phyloP scores from a whole-genome alignment of 1,284 basidiomycete species.

The Thelephora terrestris region DNA sequence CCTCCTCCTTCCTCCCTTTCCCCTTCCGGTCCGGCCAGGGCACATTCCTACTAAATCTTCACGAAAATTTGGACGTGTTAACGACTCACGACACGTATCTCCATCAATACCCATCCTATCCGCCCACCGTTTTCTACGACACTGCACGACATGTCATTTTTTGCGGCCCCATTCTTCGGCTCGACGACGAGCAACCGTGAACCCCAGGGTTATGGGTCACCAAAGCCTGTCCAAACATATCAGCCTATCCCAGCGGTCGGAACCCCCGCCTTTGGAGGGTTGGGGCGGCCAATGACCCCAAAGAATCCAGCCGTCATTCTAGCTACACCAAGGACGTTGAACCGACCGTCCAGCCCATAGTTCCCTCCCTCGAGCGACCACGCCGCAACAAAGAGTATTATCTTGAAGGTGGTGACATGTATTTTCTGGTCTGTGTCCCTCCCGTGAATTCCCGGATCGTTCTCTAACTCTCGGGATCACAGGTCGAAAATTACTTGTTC shows the following conservation, averaged over 20 bases:
- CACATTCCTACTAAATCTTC: too few relatives aligned
- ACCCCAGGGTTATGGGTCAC: not conserved
- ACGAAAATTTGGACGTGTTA: not conserved
- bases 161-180: not conserved
- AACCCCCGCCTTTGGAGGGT: slow-evolving; percentile 1
- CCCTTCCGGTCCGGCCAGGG: not conserved
- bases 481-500: slow-evolving; percentile 39
- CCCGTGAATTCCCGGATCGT: not conserved
- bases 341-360: slow-evolving; percentile 35
- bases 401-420: slow-evolving; percentile 41
- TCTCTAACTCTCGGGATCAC: slow-evolving; percentile 7
- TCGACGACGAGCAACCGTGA: slow-evolving; percentile 4
- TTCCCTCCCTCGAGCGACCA: slow-evolving; percentile 23
- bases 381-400: slow-evolving; percentile 38
- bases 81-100: not conserved
- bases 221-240: not conserved
- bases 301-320: not conserved
- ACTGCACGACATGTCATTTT: not conserved
- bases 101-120: not conserved
- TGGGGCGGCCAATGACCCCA: not conserved
- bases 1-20: slow-evolving; percentile 5
- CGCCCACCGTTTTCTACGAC: not conserved
- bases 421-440: slow-evolving; percentile 33
- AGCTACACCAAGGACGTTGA: slow-evolving; percentile 6
- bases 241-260: slow-evolving; percentile 2